Base-by-base conservation (phyloP, 1,284 basidiomycete species). In the Cutaneotrichosporon daszewskae region DNA sequence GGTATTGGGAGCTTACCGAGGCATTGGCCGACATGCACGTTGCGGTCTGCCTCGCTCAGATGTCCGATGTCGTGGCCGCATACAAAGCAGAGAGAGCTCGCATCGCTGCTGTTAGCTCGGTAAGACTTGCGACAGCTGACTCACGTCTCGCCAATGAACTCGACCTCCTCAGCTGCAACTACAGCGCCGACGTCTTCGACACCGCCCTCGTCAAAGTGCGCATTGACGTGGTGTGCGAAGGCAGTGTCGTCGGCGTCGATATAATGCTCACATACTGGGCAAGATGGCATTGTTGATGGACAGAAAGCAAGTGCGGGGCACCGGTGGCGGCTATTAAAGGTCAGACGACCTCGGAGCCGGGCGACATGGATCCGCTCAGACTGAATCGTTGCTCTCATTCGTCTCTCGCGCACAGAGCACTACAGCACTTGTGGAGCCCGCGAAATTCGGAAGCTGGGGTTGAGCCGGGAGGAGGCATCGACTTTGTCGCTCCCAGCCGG, bases 191-290 rank as follows among this genome's bases (percentile, higher is more conserved):
- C 29, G 22, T 3, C 14, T 11, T 19, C 23, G 24, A 9, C n/a
- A 6, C 18, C 22, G 16, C 3, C 31, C 3, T 20, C 40, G 4
- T 47, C 47, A 43, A 67, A 64, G 43, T 65, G 63, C 2, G 48
- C 39, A 38, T 67, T 62, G 32, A 67, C 62, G 45, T 67, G 64
- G 26, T 60, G 53, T 12, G 44, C 47, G 38, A 62, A 59, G 1
- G 55, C 58, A 2, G 27, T 24, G 9, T 56, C 39, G 40, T 59
- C 60, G 1, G 57, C 58, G 34, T 58, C 29, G 17, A 57, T 26
- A 13, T 43, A 17, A 27, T 51, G 19, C 2, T 46, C 47, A 34
- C 64, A 67, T 1, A 65, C 60, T 2, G 63, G 63, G 37, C 64
- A 67, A 18, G 32, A 18, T 4, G 46, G 41, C 53, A 54, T 54